A percentile compares a stretch with the other conserved stretches of the same genome.
Conservation (phyloP, 2,329 filamentous ascomycete genomes). For the Fusarium nematophilum region DNA sequence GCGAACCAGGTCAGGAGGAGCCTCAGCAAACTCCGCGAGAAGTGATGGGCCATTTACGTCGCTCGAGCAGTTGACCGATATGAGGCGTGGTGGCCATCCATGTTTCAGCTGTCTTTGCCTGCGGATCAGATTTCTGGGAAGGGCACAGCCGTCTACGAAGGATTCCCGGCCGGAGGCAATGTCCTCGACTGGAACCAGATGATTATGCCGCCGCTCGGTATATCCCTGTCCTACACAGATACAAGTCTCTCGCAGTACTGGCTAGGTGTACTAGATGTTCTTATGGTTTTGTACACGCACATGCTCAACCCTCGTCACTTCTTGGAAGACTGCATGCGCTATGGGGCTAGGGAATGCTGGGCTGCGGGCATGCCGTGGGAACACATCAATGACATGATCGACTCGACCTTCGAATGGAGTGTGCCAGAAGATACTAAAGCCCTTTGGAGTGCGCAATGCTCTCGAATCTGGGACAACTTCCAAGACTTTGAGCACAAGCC, state of each 20-base stretch:
- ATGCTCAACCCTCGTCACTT: conserved; percentile 77
- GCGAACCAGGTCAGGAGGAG: conserved; percentile 43
- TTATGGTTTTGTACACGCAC: conserved; percentile 78
- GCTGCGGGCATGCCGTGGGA: too few relatives aligned
- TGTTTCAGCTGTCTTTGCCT: background rate
- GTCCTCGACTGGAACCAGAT: background rate
- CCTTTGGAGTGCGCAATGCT: too few relatives aligned
- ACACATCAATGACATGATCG: too few relatives aligned
- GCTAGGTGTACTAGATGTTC: too few relatives aligned
- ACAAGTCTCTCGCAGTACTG: conserved; percentile 3
- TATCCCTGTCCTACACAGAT: background rate
- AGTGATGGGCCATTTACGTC: conserved; percentile 74
- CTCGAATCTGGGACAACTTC: too few relatives aligned
- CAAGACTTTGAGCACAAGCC: too few relatives aligned
- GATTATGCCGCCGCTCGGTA: conserved; percentile 5
- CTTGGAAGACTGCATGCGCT: too few relatives aligned
- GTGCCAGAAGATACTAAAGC: too few relatives aligned
- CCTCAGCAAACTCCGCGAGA: conserved; percentile 66
- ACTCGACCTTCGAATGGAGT: too few relatives aligned
- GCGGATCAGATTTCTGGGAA: background rate
- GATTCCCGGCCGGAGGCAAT: background rate
- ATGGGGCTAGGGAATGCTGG: too few relatives aligned
- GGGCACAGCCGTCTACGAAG: background rate
- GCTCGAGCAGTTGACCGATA: conserved; percentile 71
- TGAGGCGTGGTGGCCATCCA: conserved; percentile 63